Base-by-base conservation (phyloP, 108 stramenopile species). In the Cylindrotheca fusiformis region DNA sequence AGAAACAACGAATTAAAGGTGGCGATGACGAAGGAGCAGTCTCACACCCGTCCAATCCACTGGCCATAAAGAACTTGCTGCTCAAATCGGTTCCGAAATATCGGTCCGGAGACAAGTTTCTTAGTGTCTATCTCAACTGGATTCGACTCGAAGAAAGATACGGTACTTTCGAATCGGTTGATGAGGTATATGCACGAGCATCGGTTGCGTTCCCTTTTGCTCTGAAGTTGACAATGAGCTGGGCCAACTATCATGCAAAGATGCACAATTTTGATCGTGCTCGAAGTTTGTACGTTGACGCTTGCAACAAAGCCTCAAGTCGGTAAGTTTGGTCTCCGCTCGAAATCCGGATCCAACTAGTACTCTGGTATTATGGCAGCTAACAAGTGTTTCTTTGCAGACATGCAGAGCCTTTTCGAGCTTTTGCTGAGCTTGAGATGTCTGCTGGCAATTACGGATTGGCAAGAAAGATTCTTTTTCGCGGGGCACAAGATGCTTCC, bases 71-170 rank as follows among this genome's bases (percentile, higher is more conserved):
- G 20, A 30, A 64, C 8, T 32, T 29, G 4, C 48, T 68, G 33
- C 30, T 72, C 50, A 12, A 60, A 33, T 22, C 50, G 17, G 64
- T 77, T 19, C 71, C 71, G 32, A 63, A 46, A 25, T 83, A 80
- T 53, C 79, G 84, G 29, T 74, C 81, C 19, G 87, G 87, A 14
- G 87, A 92, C 65, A 85, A 85, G 53, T 92, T 88, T 72, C 53
- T 87, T 29, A 65, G 77, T 49, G 84, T 92, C 14, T 89, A 81
- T 67, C 72, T 75, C 14, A 84, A 83, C 36, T 92, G 87, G 87
- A 80, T 80, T 24, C 72, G 86, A 8, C 65, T 92, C 60, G 91
- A 92, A 63, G 78, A 85, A 64, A 71, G 71, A 18, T 67, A 87
- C 61, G 87, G 87, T 12, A 79, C 57, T 10, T 65, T 59, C 26